These are phyloP conservation scores for Dalechampia spathulata DNA, from an alignment of 441 rosid species.

Conservation along the genomic window DNA sequence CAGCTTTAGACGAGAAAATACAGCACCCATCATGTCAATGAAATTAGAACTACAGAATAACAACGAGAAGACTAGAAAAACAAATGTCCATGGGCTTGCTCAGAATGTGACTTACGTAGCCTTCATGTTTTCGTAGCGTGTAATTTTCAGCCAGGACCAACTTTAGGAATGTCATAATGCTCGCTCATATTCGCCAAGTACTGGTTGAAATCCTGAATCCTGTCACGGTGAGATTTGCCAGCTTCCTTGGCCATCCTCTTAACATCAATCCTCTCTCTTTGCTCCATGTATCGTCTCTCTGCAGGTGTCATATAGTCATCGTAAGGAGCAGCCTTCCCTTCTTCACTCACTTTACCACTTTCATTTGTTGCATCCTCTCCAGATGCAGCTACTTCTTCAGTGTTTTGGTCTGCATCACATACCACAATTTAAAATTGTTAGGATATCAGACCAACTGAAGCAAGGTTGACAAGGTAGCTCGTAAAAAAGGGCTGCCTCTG, in stretches of 20 bases:
- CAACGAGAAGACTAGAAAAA: no score
- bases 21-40: no score
- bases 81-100: no score
- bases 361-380: slow-evolving; percentile 21
- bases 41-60: no score
- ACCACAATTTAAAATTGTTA: no score
- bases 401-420: slow-evolving; percentile 20
- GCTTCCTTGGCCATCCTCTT: slow-evolving; percentile 60
- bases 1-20: no score
- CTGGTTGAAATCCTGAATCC: slow-evolving; percentile 69
- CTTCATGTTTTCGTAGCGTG: no score
- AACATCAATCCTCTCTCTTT: slow-evolving; percentile 45
- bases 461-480: no score
- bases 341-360: slow-evolving; percentile 23
- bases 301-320: slow-evolving; percentile 54
- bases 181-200: slow-evolving; percentile 70
- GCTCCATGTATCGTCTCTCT: slow-evolving; percentile 52
- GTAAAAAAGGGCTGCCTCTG: no score
- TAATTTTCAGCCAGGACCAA: slow-evolving; percentile 54
- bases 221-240: slow-evolving; percentile 54
- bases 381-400: slow-evolving; percentile 19
- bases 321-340: slow-evolving; percentile 26
- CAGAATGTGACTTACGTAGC: no score
- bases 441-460: no score
- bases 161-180: slow-evolving; percentile 76